phyloP scores from a whole-genome alignment of 345 rosid genomes.

The Arabis hirsuta region DNA sequence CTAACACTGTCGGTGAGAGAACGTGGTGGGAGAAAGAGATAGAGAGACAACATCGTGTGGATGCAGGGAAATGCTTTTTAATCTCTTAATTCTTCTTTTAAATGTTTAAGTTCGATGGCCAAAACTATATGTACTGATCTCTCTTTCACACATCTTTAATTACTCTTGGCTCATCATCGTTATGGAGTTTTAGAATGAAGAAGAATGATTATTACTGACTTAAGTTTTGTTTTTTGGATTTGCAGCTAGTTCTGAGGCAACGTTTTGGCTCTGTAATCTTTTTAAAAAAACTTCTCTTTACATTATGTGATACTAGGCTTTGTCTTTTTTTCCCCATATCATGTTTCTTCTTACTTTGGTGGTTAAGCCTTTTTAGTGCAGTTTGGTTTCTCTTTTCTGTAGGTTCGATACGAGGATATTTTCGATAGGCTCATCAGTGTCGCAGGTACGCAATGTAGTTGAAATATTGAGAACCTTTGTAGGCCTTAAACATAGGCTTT shows the following conservation, averaged over 20 bases:
- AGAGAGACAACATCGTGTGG: constrained; percentile 35
- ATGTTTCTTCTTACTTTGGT: constrained; percentile 24
- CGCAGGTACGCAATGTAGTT: constrained; percentile 15
- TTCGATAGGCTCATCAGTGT: constrained; percentile 8
- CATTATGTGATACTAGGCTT: background rate
- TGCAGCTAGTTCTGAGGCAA: constrained; percentile 47
- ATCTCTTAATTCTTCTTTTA: constrained; percentile 30
- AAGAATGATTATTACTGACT: constrained; percentile 40
- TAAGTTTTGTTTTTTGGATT: constrained; percentile 42
- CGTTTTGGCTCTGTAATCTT: constrained; percentile 41
- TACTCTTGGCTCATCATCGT: constrained; percentile 3
- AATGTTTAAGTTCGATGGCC: constrained; percentile 27
- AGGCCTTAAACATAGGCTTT: background rate
- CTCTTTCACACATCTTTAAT: constrained; percentile 21
- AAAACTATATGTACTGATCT: constrained; percentile 34
- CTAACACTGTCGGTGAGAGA: constrained; percentile 73
- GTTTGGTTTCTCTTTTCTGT: constrained; percentile 26
- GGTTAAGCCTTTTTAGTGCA: constrained; percentile 26
- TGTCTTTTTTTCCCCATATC: background rate
- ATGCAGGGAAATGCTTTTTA: constrained; percentile 35
- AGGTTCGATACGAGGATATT: constrained; percentile 33
- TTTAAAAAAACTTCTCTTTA: background rate
- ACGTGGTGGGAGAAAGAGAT: constrained; percentile 91
- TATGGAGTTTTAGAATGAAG: constrained; percentile 22
- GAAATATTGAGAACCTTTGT: constrained; percentile 1